These are phyloP conservation scores for Termitomyces sp. DNA, from an alignment of 768 basidiomycete species.

Conservation along the genomic window DNA sequence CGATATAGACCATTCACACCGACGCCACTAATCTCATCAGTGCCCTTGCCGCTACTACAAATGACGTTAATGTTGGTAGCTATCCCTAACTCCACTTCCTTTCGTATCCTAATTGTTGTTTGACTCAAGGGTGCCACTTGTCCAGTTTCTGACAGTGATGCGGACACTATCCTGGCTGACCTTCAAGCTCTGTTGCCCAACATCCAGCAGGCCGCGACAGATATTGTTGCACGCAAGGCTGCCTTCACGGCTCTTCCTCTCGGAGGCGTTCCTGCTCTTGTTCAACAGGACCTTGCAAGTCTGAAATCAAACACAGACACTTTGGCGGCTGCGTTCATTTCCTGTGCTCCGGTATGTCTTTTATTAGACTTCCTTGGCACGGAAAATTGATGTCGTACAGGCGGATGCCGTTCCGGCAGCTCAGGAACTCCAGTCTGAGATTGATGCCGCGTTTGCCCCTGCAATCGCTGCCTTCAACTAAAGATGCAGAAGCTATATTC, in stretches of 20 bases:
- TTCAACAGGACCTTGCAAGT: constrained; percentile 25
- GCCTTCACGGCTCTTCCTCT: constrained; percentile 27
- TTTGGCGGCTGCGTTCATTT: constrained; percentile 20
- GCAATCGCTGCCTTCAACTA: constrained; percentile 19
- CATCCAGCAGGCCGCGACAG: constrained; percentile 22
- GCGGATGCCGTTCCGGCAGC: constrained; percentile 16
- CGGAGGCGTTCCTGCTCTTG: constrained; percentile 27
- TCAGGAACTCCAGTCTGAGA: constrained; percentile 9
- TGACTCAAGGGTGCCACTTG: constrained; percentile 2
- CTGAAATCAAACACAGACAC: constrained; percentile 19
- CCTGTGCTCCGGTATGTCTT: constrained; percentile 23
- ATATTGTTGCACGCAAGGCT: constrained; percentile 24
- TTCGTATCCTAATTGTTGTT: background rate
- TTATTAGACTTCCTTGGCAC: background rate
- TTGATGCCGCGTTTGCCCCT: constrained; percentile 20
- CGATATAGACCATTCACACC: constrained; percentile 29
- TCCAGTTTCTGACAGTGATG: constrained; percentile 24
- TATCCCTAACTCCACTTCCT: background rate
- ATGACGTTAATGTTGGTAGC: constrained; percentile 24
- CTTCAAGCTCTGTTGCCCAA: constrained; percentile 25
- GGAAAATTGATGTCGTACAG: constrained; percentile 12
- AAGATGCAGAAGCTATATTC: background rate
- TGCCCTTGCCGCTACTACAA: constrained; percentile 24
- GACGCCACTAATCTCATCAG: constrained; percentile 20
- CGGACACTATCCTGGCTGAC: constrained; percentile 17